These are phyloP conservation scores for Spergularia azorica DNA, from an alignment of 179 eudicot genomes.

Conservation along the genomic window DNA sequence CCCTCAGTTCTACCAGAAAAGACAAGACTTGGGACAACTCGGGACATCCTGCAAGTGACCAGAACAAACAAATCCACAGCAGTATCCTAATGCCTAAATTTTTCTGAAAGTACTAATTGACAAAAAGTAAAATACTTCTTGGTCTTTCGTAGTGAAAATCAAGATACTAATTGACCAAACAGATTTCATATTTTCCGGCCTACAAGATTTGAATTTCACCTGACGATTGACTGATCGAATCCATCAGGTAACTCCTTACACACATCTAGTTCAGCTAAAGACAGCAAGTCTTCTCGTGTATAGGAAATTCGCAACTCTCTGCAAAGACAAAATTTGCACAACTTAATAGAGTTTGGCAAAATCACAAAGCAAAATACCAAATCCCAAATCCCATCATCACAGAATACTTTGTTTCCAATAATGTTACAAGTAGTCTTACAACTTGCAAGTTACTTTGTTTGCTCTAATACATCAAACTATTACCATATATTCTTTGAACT, in stretches of 20 bases:
- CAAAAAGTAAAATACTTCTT: no score
- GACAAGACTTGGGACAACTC: no score
- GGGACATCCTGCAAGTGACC: no score
- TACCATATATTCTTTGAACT: background rate
- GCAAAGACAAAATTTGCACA: slow-evolving; percentile 3
- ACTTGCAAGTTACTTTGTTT: background rate
- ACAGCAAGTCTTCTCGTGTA: background rate
- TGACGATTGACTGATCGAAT: slow-evolving; percentile 6
- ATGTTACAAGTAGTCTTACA: background rate
- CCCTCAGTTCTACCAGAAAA: no score
- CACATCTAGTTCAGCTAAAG: slow-evolving; percentile 3
- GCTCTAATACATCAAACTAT: background rate
- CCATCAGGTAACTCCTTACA: slow-evolving; percentile 17
- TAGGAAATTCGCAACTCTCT: slow-evolving; percentile 9
- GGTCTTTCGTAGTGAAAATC: background rate
- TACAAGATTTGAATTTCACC: slow-evolving; percentile 9
- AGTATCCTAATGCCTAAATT: no score
- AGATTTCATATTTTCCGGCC: background rate
- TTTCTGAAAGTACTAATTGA: no score
- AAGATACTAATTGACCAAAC: background rate
- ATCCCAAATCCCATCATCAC: background rate
- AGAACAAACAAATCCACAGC: no score
- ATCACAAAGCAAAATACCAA: background rate
- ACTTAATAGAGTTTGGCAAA: background rate
- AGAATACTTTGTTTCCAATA: background rate